Base-by-base conservation (phyloP, 2,329 filamentous ascomycete species). In the Aspergillus neoniger region DNA sequence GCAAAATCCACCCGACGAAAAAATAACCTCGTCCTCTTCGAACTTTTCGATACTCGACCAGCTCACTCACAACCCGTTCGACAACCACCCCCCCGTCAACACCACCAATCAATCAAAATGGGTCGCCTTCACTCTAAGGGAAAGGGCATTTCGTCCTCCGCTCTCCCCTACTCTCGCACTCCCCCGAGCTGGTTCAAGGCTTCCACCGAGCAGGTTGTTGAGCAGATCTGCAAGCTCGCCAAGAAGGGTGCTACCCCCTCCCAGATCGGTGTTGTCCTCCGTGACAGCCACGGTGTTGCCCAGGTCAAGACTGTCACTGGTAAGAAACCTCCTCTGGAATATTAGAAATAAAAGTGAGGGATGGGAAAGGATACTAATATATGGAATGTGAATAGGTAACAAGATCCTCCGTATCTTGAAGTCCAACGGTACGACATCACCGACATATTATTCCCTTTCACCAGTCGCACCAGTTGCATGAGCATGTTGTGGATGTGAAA, bases 391-490 rank as follows among this genome's bases (percentile, higher is more conserved):
- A 64, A 70, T 72, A 93, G 94, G 95, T 85, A 99, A 99, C 92
- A 96, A 96, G 88, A 97, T 99, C 81, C 92, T 99, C 78, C 91
- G 95, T 82, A 98, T 99, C 85, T 88, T 99, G 75, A 98, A 97
- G 89, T 90, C 90, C 75, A 91, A 86, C 82, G 95, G 95, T 98
- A 98, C 82, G 85, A 78, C 67, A 69, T 61, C 66, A 71, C 61
- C 55, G 50, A 36, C 50, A 28, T 0, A 8, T 28, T 19, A 10
- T 21, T 43, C 39, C 52, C 47, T 57, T 57, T 43, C 28, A 50
- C 38, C 54, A 59, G 50, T 44, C 50, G 57, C 21, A 49, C 53
- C 55, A 54, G 53, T 49, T 54, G 19, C 5, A 21, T 54, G 30
- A 57, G 52, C 17, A 36, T 57, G 21, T 23, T 39, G 41, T 30